phyloP scores from a whole-genome alignment of 371 early-diverging fungal genomes.

The Choanephora cucurbitarum region DNA sequence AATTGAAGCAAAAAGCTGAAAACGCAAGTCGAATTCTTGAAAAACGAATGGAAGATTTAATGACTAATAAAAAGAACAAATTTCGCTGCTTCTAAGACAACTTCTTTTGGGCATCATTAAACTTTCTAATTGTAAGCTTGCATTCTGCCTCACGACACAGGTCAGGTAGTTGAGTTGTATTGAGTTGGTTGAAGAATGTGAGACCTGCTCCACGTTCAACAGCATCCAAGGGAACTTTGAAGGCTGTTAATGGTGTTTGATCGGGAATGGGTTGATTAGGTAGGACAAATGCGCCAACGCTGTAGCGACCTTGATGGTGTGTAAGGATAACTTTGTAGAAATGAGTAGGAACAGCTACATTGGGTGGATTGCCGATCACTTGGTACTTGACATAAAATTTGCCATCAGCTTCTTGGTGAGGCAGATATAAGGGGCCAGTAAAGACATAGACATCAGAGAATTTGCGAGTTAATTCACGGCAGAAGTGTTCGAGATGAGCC shows the following conservation, averaged over 20 bases:
- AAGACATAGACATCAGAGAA: conserved; percentile 78
- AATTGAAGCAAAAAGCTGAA: conserved; percentile 11
- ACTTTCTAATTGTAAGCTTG: conserved; percentile 45
- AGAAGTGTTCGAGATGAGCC: conserved; percentile 80
- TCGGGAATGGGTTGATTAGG: conserved; percentile 81
- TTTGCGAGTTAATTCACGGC: conserved; percentile 61
- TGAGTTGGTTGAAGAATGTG: conserved; percentile 70
- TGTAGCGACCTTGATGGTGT: conserved; percentile 51
- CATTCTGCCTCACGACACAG: conserved; percentile 53
- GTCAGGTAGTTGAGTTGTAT: conserved; percentile 44
- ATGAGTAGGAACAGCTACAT: conserved; percentile 92
- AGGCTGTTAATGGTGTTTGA: conserved; percentile 65
- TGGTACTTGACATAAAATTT: conserved; percentile 86
- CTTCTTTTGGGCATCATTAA: conserved; percentile 47
- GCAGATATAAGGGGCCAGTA: conserved; percentile 82
- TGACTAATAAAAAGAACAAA: conserved; percentile 20
- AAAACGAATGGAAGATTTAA: conserved; percentile 10
- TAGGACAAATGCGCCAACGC: conserved; percentile 79
- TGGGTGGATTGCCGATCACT: conserved; percentile 87
- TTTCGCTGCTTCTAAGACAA: conserved; percentile 26
- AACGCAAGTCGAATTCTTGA: conserved; percentile 12
- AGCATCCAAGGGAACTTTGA: conserved; percentile 76
- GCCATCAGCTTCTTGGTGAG: conserved; percentile 64
- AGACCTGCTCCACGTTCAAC: conserved; percentile 81
- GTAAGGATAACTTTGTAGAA: conserved; percentile 87